Evolutionary conservation across 2,329 filamentous ascomycete species (phyloP), one percentile per base, ranked within the genome.

Genomic region (Colletotrichum spinosum): DNA sequence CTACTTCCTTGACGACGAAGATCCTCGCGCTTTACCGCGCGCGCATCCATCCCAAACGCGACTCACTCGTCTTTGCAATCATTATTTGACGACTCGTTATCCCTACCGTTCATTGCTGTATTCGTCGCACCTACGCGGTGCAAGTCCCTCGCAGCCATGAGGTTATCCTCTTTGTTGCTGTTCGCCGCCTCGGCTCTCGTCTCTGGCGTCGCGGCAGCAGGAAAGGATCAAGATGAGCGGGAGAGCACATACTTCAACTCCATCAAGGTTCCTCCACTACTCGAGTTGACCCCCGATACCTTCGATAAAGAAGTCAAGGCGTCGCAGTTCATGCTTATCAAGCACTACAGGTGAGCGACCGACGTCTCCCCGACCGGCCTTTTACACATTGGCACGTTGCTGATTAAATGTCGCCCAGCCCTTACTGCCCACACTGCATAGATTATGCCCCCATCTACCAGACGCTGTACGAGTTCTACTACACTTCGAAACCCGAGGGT

Each of bases 381-480:
- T 50, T 60, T 55, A 44, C 55, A 48, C 38, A 8, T n/a, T 44
- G 8, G 55, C 55, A 37, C 37, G 11, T 50, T 17, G 15, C 63
- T 63, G 37, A 45, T 34, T 44, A 45, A 57, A 39, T 4, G 15
- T 35, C 44, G 65, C 42, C 69, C 71, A 88, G 86, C 71, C 86
- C 86, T 10, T 87, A 82, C 69, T 89, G 86, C 78, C 85, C 84
- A 51, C 93, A 97, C 78, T 97, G 94, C 81, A 85, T 86, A 75
- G 83, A 86, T 54, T 92, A 93, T 73, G 93, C 92, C 56, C 96
- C 96, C 8, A 90, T 88, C 55, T 97, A 89, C 84, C 94, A 98
- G 79, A 97, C 94, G 6, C 79, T 95, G 12, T 97, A 98, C 83
- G 96, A 99, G 80, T 97, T 90, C 78, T 99, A 97, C 81, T 83